phyloP scores from a whole-genome alignment of 1,284 basidiomycete species.

The Fistulinella staudtii region DNA sequence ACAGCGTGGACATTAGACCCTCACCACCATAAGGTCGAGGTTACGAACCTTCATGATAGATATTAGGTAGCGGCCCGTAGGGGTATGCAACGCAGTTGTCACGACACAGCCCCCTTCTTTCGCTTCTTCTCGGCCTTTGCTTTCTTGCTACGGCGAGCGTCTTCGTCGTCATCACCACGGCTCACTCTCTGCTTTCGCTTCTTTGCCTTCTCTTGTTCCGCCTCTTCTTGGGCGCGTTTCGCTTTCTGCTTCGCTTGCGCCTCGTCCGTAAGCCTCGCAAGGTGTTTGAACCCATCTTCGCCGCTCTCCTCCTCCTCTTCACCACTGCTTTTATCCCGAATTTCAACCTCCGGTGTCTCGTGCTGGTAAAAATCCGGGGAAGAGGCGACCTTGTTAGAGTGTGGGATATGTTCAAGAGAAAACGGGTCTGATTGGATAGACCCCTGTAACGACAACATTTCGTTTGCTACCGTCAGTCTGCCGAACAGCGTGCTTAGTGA shows the following conservation, averaged over 20 bases:
- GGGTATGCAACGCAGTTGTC: conserved; percentile 2
- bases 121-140: conserved; percentile 15
- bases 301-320: conserved; percentile 21
- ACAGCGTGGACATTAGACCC: neutral
- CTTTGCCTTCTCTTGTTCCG: conserved; percentile 29
- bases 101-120: conserved; percentile 10
- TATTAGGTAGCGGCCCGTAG: no score
- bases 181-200: conserved; percentile 33
- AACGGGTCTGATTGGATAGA: conserved; percentile 88
- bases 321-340: conserved; percentile 15
- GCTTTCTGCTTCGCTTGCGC: conserved; percentile 28
- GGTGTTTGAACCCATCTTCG: conserved; percentile 37
- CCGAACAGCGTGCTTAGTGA: conserved; percentile 5
- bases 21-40: neutral
- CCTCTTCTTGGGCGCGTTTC: conserved; percentile 33
- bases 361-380: conserved; percentile 6
- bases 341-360: conserved; percentile 21
- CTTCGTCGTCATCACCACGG: conserved; percentile 1
- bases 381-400: conserved; percentile 9
- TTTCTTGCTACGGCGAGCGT: conserved; percentile 12
- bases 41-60: conserved; percentile 1
- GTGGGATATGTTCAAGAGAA: conserved; percentile 56
- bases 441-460: conserved; percentile 91
- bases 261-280: conserved; percentile 36
- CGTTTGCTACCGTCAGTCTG: conserved; percentile 89